Base-by-base conservation (phyloP, 208 protist species). In the Leptomonas pyrrhocoris region DNA sequence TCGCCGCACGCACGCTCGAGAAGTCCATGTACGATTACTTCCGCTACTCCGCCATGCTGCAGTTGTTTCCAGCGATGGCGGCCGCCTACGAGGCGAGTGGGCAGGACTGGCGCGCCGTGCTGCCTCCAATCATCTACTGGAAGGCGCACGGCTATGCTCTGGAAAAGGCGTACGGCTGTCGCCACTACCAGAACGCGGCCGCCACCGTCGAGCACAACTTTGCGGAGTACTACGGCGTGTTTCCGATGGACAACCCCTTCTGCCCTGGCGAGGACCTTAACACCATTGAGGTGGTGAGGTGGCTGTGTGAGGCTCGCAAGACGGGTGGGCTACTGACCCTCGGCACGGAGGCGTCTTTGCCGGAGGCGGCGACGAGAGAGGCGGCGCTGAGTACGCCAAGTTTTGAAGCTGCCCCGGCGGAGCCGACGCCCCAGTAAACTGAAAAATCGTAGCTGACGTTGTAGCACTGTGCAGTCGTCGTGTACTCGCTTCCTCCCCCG, bases 201-300 rank as follows among this genome's bases (percentile, higher is more conserved):
- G 76, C 74, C 13, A 92, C 84, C 4, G 81, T 96, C 13, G 38
- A 72, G 21, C 72, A 84, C 48, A 85, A 84, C 61, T 93, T 88
- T 74, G 80, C 81, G 28, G 81, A 74, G 56, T 93, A 90, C 77
- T 94, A 91, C 45, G 86, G 79, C 13, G 68, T 82, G 43, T 83
- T 83, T 63, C 86, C 92, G 16, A 80, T 96, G 57, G 61, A 81
- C 40, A 96, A 94, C 68, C 92, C 92, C 11, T 96, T 91, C 66
- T 96, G 88, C 49, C 59, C 74, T n/a, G 92, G 89, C 34, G 89
- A 96, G 66, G 89, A 96, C 61, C 64, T 94, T 57, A 96, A 96
- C 73, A 93, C 88, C 27, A 90, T 93, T 43, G 69, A 75, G 31
- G 81, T 67, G 36, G 92, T 80, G 51, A 48, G 63, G 58, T 81